A percentile compares a stretch with the other conserved stretches of the same genome.
phyloP scores from a whole-genome alignment of 2,329 filamentous ascomycete species.

The Aspergillus proliferans region DNA sequence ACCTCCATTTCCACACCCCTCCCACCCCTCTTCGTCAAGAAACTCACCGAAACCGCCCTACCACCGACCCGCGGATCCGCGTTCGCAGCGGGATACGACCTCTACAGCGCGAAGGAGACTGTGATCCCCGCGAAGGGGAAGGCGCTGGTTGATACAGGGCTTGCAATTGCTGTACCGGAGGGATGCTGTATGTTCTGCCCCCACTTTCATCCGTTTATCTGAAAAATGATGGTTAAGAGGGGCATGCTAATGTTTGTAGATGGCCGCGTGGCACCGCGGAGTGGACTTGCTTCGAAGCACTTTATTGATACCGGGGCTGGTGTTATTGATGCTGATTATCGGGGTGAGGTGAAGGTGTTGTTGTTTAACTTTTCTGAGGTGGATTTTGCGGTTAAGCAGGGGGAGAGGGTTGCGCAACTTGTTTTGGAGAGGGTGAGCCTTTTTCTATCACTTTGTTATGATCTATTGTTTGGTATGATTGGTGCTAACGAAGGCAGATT shows the following conservation, averaged over 20 bases:
- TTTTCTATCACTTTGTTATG: not conserved
- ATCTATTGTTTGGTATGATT: not conserved
- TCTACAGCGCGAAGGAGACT: constrained; percentile 71
- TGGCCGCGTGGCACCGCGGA: constrained; percentile 81
- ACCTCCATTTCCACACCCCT: constrained; percentile 36
- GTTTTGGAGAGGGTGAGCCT: constrained; percentile 69
- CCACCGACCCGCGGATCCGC: constrained; percentile 83
- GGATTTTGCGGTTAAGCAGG: constrained; percentile 75
- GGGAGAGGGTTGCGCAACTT: constrained; percentile 89
- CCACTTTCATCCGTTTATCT: not conserved
- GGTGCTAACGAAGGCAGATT: constrained; percentile 48
- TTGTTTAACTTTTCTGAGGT: constrained; percentile 85
- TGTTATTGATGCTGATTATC: constrained; percentile 96
- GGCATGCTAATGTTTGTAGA: constrained; percentile 46
- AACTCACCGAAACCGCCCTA: constrained; percentile 71
- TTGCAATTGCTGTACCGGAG: constrained; percentile 81
- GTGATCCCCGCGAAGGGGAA: constrained; percentile 77
- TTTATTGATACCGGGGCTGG: constrained; percentile 95
- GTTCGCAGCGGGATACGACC: constrained; percentile 87
- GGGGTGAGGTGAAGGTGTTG: constrained; percentile 87
- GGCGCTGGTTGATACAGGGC: constrained; percentile 80
- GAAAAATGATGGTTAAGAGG: not conserved
- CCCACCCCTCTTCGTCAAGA: constrained; percentile 77
- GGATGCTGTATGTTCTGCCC: constrained; percentile 66
- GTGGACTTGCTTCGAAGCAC: constrained; percentile 86